Percentiles rank a stretch among this genome's conserved stretches.
These are phyloP conservation scores for Diplodia corticola DNA, from an alignment of 2,329 filamentous ascomycete species.

Conservation along the genomic window DNA sequence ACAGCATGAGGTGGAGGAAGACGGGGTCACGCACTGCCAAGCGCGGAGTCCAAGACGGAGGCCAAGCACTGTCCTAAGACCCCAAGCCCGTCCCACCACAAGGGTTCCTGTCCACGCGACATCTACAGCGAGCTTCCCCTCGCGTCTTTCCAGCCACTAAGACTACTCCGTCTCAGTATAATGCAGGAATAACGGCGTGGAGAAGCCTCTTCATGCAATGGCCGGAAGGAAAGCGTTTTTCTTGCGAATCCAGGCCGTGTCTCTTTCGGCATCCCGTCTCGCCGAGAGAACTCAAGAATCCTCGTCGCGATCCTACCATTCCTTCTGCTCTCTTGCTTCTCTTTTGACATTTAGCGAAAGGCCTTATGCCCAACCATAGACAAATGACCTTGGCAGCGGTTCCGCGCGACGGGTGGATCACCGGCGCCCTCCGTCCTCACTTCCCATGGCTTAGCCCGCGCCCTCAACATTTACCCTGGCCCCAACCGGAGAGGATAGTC, in stretches of 20 bases:
- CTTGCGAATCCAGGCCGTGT: background rate
- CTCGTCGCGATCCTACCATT: background rate
- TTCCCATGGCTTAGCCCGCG: background rate
- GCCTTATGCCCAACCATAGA: background rate
- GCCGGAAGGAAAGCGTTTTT: background rate
- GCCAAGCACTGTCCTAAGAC: slow-evolving; percentile 6
- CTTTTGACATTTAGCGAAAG: background rate
- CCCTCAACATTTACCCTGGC: background rate
- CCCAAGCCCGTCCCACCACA: slow-evolving; percentile 5
- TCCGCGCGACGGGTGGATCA: background rate
- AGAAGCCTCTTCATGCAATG: background rate
- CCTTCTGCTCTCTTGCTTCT: slow-evolving; percentile 1
- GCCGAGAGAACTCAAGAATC: background rate
- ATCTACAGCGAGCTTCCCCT: background rate
- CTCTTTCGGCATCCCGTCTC: background rate
- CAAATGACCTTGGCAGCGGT: background rate
- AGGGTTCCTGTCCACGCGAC: background rate
- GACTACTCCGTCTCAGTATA: background rate
- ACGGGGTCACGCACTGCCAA: slow-evolving; percentile 5
- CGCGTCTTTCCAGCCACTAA: background rate
- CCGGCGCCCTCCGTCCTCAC: background rate
- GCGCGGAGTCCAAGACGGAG: slow-evolving; percentile 19
- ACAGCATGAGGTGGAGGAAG: background rate
- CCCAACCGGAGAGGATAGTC: slow-evolving; percentile 2
- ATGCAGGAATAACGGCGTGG: background rate